Evolutionary conservation across 192 early-diverging fungal species (phyloP).

Genomic region (Phlyctochytrium arcticum): DNA sequence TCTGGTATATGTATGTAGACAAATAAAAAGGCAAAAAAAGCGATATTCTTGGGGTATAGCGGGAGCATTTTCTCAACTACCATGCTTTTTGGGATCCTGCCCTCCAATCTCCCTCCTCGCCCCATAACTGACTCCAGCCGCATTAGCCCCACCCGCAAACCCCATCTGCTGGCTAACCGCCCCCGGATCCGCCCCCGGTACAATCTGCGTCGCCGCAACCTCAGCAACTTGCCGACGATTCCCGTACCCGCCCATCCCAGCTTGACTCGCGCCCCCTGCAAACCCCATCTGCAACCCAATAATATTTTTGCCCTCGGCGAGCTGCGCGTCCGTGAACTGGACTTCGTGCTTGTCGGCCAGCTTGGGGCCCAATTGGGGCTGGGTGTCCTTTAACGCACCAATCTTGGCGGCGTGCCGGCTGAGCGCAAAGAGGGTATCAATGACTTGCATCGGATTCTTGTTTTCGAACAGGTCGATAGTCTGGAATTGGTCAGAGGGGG

Average conservation of each 20-base stretch:
- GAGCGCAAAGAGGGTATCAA: slow-evolving; percentile 70
- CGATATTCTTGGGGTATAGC: too few species aligned
- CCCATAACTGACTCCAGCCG: slow-evolving; percentile 30
- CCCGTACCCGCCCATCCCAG: slow-evolving; percentile 25
- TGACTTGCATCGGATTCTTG: slow-evolving; percentile 52
- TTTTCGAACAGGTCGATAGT: slow-evolving; percentile 78
- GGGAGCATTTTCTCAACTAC: too few species aligned
- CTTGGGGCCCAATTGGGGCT: slow-evolving; percentile 61
- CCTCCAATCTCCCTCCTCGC: slow-evolving; percentile 31
- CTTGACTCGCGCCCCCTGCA: slow-evolving; percentile 16
- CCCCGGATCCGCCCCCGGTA: too few species aligned
- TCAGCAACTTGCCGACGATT: slow-evolving; percentile 22
- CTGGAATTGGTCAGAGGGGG: slow-evolving; percentile 70
- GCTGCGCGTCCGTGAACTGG: slow-evolving; percentile 56
- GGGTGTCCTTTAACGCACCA: slow-evolving; percentile 35
- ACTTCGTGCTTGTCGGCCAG: slow-evolving; percentile 64
- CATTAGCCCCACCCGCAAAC: slow-evolving; percentile 27
- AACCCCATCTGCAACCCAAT: slow-evolving; percentile 58
- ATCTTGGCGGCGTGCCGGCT: slow-evolving; percentile 62
- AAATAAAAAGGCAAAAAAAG: too few species aligned
- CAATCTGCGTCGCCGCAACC: not conserved
- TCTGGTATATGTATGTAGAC: too few species aligned
- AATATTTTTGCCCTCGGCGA: slow-evolving; percentile 52
- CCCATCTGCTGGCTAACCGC: slow-evolving; percentile 42
- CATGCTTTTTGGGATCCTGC: slow-evolving; percentile 3